Percentiles rank a stretch among this genome's conserved stretches.
Evolutionary conservation across 2,329 filamentous ascomycete genomes (phyloP).

Genomic region (Monilinia aucupariae): DNA sequence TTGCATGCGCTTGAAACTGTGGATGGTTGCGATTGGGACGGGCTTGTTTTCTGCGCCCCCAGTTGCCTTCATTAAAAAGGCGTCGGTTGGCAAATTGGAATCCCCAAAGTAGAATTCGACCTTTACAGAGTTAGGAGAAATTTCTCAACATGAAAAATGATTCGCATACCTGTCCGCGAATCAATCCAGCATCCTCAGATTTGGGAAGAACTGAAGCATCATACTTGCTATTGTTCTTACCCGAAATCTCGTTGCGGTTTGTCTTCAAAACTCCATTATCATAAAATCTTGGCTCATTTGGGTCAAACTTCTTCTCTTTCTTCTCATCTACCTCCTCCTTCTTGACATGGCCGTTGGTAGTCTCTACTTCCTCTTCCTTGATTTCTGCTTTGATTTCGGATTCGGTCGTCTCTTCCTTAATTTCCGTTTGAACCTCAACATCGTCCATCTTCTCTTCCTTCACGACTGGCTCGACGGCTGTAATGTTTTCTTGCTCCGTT

Average conservation of each 20-base stretch:
- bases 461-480: slow-evolving; percentile 16
- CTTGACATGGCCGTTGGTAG: slow-evolving; percentile 13
- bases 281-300: slow-evolving; percentile 17
- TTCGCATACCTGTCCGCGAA: slow-evolving; percentile 56
- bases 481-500: slow-evolving; percentile 16
- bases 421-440: slow-evolving; percentile 15
- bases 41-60: slow-evolving; percentile 77
- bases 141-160: not conserved
- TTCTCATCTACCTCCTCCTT: slow-evolving; percentile 15
- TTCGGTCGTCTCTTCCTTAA: slow-evolving; percentile 16
- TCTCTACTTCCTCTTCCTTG: slow-evolving; percentile 16
- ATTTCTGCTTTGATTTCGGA: not conserved
- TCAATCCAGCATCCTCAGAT: slow-evolving; percentile 58
- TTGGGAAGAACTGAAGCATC: slow-evolving; percentile 50
- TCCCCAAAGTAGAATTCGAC: slow-evolving; percentile 96
- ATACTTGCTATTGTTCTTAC: slow-evolving; percentile 46
- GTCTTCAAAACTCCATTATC: slow-evolving; percentile 29
- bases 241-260: slow-evolving; percentile 29
- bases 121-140: slow-evolving; percentile 41
- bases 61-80: slow-evolving; percentile 75
- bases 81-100: slow-evolving; percentile 82
- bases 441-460: slow-evolving; percentile 20
- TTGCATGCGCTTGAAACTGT: slow-evolving; percentile 92
- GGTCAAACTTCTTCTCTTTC: slow-evolving; percentile 15
- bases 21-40: slow-evolving; percentile 70